A percentile compares a stretch with the other conserved stretches of the same genome.
Conservation (phyloP, 306 rosid species). For the Cicer pinnatifidum region DNA sequence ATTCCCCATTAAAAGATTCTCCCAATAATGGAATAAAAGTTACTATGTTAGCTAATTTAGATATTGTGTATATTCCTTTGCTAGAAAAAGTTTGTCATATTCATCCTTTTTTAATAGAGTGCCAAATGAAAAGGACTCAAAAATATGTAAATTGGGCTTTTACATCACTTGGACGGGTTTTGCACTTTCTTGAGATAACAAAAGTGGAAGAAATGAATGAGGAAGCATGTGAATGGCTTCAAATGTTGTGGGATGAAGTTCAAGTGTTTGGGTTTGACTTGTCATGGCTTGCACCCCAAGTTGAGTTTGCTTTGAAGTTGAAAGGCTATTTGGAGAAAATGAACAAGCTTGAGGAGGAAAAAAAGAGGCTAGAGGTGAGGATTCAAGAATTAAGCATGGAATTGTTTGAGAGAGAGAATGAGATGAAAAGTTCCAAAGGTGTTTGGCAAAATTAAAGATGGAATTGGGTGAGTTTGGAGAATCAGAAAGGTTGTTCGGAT, state of each 20-base stretch:
- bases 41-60: not conserved
- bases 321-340: conserved; percentile 30
- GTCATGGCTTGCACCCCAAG: conserved; percentile 46
- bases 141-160: conserved; percentile 39
- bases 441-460: conserved; percentile 10
- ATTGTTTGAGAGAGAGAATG: conserved; percentile 15
- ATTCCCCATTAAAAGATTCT: conserved; percentile 1
- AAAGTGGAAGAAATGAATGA: conserved; percentile 31
- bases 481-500: not conserved
- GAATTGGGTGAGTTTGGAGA: conserved; percentile 1
- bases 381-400: conserved; percentile 23
- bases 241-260: conserved; percentile 43
- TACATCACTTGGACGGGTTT: conserved; percentile 40
- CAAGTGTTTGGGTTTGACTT: conserved; percentile 42
- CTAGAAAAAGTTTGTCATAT: conserved; percentile 13
- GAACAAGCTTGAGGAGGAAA: conserved; percentile 35
- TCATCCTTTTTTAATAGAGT: conserved; percentile 35
- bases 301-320: conserved; percentile 38
- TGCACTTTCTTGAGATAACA: conserved; percentile 34
- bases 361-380: not conserved
- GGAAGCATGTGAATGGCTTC: conserved; percentile 38
- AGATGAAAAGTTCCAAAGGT: conserved; percentile 18
- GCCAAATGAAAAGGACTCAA: conserved; percentile 28
- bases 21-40: not conserved
- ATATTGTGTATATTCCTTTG: conserved; percentile 3